Percentiles rank a stretch among this genome's conserved stretches.
Conservation (phyloP, 2,329 filamentous ascomycete genomes). For the Diplocarpon rosae region DNA sequence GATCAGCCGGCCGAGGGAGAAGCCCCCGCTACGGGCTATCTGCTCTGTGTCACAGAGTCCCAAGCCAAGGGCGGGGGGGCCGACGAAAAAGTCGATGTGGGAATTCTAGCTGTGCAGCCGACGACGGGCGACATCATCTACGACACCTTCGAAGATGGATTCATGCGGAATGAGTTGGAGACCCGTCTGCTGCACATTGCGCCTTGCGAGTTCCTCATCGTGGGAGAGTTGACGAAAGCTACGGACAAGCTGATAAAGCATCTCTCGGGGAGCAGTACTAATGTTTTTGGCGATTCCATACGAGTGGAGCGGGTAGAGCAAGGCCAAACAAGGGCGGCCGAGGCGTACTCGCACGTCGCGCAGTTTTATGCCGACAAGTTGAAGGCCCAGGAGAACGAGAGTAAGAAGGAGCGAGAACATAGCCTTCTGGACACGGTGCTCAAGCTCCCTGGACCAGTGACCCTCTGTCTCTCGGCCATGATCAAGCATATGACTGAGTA, state of each 20-base stretch:
- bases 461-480: conserved; percentile 90
- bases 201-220: conserved; percentile 87
- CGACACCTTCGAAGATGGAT: conserved; percentile 91
- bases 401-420: conserved; percentile 42
- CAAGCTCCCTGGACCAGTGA: conserved; percentile 73
- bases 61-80: conserved; percentile 70
- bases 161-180: conserved; percentile 94
- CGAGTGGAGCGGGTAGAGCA: conserved; percentile 72
- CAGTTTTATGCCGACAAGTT: conserved; percentile 86
- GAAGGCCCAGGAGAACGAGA: conserved; percentile 43
- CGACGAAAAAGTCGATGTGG: conserved; percentile 87
- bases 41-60: conserved; percentile 83
- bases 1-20: conserved; percentile 44
- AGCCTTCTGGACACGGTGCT: conserved; percentile 77
- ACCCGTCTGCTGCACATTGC: conserved; percentile 91
- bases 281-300: conserved; percentile 84
- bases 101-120: conserved; percentile 87
- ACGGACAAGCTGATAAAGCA: conserved; percentile 89
- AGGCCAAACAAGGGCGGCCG: conserved; percentile 69
- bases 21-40: conserved; percentile 63
- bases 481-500: conserved; percentile 89
- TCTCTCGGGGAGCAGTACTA: conserved; percentile 77
- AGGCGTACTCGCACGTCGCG: conserved; percentile 80
- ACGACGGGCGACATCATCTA: conserved; percentile 94
- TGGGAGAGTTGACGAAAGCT: conserved; percentile 79